Conservation (phyloP, 495 filamentous ascomycete species). For the Lepraria neglecta region DNA sequence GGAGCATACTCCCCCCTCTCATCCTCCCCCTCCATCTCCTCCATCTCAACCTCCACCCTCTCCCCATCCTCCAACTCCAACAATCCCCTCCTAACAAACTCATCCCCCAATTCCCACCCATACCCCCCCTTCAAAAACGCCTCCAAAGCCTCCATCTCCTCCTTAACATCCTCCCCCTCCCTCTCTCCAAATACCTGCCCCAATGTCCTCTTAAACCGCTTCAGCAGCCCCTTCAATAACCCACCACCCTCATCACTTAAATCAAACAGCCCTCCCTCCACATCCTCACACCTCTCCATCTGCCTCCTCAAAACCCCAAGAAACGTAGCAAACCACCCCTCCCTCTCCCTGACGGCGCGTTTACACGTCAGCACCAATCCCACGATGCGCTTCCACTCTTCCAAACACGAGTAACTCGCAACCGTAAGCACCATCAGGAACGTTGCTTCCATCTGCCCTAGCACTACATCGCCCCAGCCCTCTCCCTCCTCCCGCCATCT, state of each 20-base stretch:
- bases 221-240: slow-evolving; percentile 50
- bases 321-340: slow-evolving; percentile 54
- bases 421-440: slow-evolving; percentile 77
- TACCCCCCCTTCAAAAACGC: slow-evolving; percentile 49
- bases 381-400: slow-evolving; percentile 80
- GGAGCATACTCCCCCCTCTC: slow-evolving; percentile 85
- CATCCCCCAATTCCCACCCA: slow-evolving; percentile 59
- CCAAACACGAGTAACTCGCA: slow-evolving; percentile 76
- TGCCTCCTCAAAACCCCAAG: slow-evolving; percentile 62
- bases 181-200: slow-evolving; percentile 37
- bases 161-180: slow-evolving; percentile 37
- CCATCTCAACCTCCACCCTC: slow-evolving; percentile 69
- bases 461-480: slow-evolving; percentile 41
- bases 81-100: slow-evolving; percentile 57
- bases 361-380: slow-evolving; percentile 64
- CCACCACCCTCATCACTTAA: slow-evolving; percentile 50
- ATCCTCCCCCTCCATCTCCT: slow-evolving; percentile 70
- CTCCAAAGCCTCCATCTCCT: slow-evolving; percentile 52
- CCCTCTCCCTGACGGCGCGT: slow-evolving; percentile 48
- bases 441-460: slow-evolving; percentile 83
- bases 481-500: slow-evolving; percentile 29
- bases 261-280: slow-evolving; percentile 55
- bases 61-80: slow-evolving; percentile 71
- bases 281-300: slow-evolving; percentile 61
- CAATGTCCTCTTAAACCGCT: slow-evolving; percentile 44